These are phyloP conservation scores for Lodderomyces jiufengensis DNA, from an alignment of 1,139 yeast genomes.

Conservation along the genomic window DNA sequence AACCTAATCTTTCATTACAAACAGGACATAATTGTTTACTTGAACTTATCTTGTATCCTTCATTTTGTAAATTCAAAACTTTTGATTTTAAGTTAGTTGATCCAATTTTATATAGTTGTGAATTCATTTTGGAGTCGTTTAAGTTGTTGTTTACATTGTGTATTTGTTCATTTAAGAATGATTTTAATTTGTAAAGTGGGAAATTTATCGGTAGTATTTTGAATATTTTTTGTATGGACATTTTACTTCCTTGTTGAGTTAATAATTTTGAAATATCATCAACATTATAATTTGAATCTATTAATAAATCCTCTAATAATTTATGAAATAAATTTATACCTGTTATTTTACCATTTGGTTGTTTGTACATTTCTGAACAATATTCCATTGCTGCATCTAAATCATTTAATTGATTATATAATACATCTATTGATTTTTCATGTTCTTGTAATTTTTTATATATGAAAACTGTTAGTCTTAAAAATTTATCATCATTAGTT, in stretches of 20 bases:
- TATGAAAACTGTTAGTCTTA: conserved; percentile 54
- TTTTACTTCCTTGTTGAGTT: conserved; percentile 47
- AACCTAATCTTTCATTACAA: conserved; percentile 62
- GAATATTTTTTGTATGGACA: conserved; percentile 50
- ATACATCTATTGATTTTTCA: conserved; percentile 59
- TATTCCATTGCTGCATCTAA: conserved; percentile 56
- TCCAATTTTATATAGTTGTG: conserved; percentile 38
- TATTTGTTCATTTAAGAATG: conserved; percentile 47
- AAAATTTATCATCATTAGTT: conserved; percentile 30
- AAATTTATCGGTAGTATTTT: conserved; percentile 49
- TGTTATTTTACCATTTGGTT: conserved; percentile 26
- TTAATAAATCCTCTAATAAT: conserved; percentile 36
- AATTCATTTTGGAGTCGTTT: conserved; percentile 25
- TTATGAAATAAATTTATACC: conserved; percentile 42
- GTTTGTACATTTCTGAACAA: conserved; percentile 49
- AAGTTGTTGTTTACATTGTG: conserved; percentile 26
- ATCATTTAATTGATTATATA: conserved; percentile 57
- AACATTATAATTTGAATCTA: conserved; percentile 28
- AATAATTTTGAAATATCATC: conserved; percentile 44
- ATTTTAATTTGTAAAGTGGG: conserved; percentile 41
- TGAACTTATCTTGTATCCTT: conserved; percentile 34
- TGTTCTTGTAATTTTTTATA: conserved; percentile 61
- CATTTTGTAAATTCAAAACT: conserved; percentile 35
- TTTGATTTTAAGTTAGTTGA: conserved; percentile 31
- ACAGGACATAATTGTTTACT: conserved; percentile 48